A percentile compares a stretch with the other conserved stretches of the same genome.
Conservation (phyloP, 2,329 filamentous ascomycete species). For the Venturia pyrina region DNA sequence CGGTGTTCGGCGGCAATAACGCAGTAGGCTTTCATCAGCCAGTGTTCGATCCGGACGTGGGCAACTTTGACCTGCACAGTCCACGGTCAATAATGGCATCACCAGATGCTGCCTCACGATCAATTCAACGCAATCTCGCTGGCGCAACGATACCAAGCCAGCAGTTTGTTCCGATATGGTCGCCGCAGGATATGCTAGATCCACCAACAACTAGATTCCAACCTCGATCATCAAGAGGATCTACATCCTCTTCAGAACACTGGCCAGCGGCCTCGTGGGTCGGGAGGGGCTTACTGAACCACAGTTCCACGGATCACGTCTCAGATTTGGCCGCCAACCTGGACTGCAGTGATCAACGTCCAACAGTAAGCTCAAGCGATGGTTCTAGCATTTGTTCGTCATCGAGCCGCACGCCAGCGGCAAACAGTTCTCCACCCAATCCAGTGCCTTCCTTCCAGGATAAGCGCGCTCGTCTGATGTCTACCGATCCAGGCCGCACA, state of each 20-base stretch:
- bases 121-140: neutral
- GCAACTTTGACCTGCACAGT: neutral
- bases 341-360: neutral
- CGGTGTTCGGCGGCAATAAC: neutral
- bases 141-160: neutral
- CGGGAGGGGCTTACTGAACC: neutral
- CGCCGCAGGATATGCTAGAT: neutral
- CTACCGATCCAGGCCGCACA: neutral
- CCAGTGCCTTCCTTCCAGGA: neutral
- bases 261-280: neutral
- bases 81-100: neutral
- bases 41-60: neutral
- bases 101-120: neutral
- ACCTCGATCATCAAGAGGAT: neutral
- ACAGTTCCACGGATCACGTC: neutral
- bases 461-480: neutral
- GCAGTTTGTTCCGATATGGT: neutral
- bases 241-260: neutral
- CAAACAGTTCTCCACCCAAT: neutral
- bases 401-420: neutral
- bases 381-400: neutral
- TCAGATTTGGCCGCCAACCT: neutral
- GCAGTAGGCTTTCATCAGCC: neutral
- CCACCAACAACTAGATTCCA: neutral
- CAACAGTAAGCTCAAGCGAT: neutral